These are phyloP conservation scores for thale cress (Arabidopsis thaliana) DNA, from an alignment of 345 rosid species.

Conservation along the genomic window TAIR10.1 NC_003070.9:12995501-12996000, in stretches of 20 bases:
- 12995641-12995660: neutral
- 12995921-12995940: no score
- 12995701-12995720: conserved; percentile 12
- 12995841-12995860: neutral
- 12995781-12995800: neutral
- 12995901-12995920: neutral
- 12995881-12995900: neutral
- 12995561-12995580: neutral
- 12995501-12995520: no score
- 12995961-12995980: neutral
- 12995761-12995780: neutral
- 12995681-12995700: conserved; percentile 1
- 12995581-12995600: neutral
- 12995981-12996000: no score
- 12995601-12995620: conserved; percentile 3
- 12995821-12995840: neutral
- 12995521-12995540: no score
- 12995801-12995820: no score
- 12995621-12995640: no score
- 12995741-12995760: neutral
- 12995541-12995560: neutral
- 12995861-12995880: conserved; percentile 16
- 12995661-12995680: neutral
- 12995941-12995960: neutral
- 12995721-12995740: conserved; percentile 8